Percentiles rank a stretch among this genome's conserved stretches.
Conservation (phyloP, 2,329 filamentous ascomycete species). For the Aureobasidium sp. region DNA sequence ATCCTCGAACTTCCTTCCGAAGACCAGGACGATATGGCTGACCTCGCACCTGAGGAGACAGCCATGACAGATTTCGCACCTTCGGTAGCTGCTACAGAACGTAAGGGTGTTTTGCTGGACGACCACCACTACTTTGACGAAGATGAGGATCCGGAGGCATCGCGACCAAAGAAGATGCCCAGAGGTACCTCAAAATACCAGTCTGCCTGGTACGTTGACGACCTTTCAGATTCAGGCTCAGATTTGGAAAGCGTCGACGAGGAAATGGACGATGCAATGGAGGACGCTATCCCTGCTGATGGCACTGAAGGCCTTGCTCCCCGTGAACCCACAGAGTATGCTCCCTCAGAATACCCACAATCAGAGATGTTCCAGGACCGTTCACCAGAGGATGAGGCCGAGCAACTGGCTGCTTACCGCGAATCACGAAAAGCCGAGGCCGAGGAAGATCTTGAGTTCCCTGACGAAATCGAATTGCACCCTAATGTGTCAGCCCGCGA, state of each 20-base stretch:
- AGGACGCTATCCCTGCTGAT: constrained; percentile 62
- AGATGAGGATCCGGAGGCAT: constrained; percentile 51
- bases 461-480: constrained; percentile 91
- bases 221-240: constrained; percentile 76
- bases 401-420: constrained; percentile 75
- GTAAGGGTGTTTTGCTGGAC: constrained; percentile 84
- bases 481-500: constrained; percentile 82
- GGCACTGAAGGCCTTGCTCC: constrained; percentile 62
- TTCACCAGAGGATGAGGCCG: constrained; percentile 73
- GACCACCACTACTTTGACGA: constrained; percentile 98
- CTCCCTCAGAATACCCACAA: constrained; percentile 80
- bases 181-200: constrained; percentile 92
- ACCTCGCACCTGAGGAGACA: constrained; percentile 79
- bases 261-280: constrained; percentile 52
- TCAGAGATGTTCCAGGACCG: constrained; percentile 85
- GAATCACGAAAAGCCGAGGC: constrained; percentile 70
- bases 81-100: constrained; percentile 42
- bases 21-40: constrained; percentile 75
- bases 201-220: constrained; percentile 83
- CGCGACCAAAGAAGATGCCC: constrained; percentile 67
- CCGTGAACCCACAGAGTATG: constrained; percentile 52
- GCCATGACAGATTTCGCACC: constrained; percentile 56
- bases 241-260: constrained; percentile 62
- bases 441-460: constrained; percentile 88
- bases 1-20: constrained; percentile 65